Evolutionary conservation across 2,329 filamentous ascomycete genomes (phyloP).

Genomic region (Malbranchea cinnamomea): DNA sequence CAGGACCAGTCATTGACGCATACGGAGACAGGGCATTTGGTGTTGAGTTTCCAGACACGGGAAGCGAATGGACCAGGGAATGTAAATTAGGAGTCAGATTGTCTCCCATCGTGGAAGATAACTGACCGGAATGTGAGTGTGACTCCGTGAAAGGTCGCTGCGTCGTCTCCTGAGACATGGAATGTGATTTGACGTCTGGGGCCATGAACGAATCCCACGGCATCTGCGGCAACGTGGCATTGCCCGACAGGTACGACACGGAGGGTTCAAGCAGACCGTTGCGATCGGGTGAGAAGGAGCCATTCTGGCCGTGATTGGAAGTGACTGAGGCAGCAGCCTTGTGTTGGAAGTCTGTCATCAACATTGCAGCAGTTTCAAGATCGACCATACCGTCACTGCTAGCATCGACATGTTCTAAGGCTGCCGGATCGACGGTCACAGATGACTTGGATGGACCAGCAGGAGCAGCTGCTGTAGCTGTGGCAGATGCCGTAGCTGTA

Average conservation of each 20-base stretch:
- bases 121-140: slow-evolving; percentile 45
- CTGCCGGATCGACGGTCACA: slow-evolving; percentile 65
- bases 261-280: slow-evolving; percentile 62
- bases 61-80: slow-evolving; percentile 57
- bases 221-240: slow-evolving; percentile 70
- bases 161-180: slow-evolving; percentile 51
- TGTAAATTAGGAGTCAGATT: slow-evolving; percentile 50
- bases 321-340: slow-evolving; percentile 64
- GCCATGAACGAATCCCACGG: slow-evolving; percentile 85
- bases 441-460: slow-evolving; percentile 58
- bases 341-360: slow-evolving; percentile 96
- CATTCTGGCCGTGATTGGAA: slow-evolving; percentile 35
- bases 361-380: slow-evolving; percentile 93
- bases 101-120: slow-evolving; percentile 53
- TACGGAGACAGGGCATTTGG: slow-evolving; percentile 62
- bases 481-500: slow-evolving; percentile 6
- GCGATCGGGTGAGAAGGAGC: slow-evolving; percentile 55
- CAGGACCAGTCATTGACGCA: slow-evolving; percentile 50
- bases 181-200: slow-evolving; percentile 61
- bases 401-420: slow-evolving; percentile 58
- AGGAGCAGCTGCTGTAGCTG: slow-evolving; percentile 12
- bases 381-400: slow-evolving; percentile 85
- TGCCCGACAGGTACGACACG: slow-evolving; percentile 60
- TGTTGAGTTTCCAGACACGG: slow-evolving; percentile 53
- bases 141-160: slow-evolving; percentile 48